Evolutionary conservation across 257 asterid species (phyloP).

Genomic region (Fraxinus quadrangulata): DNA sequence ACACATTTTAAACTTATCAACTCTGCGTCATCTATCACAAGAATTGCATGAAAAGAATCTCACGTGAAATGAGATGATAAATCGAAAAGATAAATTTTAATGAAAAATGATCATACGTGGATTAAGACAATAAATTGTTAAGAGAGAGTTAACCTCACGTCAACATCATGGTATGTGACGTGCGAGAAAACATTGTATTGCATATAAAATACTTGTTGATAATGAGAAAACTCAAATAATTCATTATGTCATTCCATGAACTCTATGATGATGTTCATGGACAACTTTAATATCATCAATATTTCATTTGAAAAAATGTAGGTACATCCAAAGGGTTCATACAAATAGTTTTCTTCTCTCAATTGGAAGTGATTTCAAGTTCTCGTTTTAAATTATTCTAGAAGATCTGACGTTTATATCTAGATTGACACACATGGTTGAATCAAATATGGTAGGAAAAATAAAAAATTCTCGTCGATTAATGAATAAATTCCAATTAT

Average conservation of each 20-base stretch:
- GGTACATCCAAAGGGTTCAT: neutral
- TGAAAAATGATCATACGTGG: neutral
- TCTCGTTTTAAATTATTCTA: neutral
- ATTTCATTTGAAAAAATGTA: neutral
- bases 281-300: neutral
- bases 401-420: neutral
- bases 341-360: neutral
- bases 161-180: no score
- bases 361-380: neutral
- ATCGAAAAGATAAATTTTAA: no score
- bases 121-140: no score
- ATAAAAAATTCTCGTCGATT: no score
- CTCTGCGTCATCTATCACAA: neutral
- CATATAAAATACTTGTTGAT: neutral
- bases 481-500: no score
- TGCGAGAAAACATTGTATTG: no score
- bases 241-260: neutral
- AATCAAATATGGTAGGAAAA: no score
- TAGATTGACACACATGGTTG: no score
- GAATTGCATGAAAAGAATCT: neutral
- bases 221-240: no score
- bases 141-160: no score
- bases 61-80: neutral
- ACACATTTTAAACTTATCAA: neutral
- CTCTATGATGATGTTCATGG: neutral